Evolutionary conservation across 2,329 filamentous ascomycete genomes (phyloP).

Genomic region (Tolypocladium endophyticum): DNA sequence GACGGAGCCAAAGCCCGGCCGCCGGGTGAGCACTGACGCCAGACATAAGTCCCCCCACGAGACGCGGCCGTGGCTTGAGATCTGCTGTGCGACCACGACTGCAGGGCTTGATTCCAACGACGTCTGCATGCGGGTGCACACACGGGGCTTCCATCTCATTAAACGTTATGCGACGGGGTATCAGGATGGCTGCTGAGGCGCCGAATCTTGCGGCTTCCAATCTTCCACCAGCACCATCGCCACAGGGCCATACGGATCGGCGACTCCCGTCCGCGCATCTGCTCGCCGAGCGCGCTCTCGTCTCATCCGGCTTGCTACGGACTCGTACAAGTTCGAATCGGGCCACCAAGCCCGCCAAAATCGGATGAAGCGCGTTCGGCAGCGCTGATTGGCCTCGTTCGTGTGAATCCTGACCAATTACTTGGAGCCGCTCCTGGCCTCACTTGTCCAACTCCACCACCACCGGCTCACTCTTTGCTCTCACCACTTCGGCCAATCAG

Average conservation of each 20-base stretch:
- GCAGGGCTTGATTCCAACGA: neutral
- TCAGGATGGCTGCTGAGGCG: neutral
- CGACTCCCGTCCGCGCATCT: neutral
- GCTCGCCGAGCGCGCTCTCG: neutral
- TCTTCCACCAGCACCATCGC: neutral
- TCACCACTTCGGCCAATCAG: conserved; percentile 17
- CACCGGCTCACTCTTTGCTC: conserved; percentile 6
- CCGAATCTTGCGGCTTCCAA: neutral
- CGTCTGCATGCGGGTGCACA: neutral
- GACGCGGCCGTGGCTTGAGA: neutral
- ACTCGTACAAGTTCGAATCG: neutral
- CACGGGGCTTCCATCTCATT: neutral
- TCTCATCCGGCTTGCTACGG: neutral
- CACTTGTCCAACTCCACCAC: conserved; percentile 9
- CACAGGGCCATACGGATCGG: neutral
- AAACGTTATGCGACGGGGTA: neutral
- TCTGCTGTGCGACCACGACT: neutral
- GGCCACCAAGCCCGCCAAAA: neutral
- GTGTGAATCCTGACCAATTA: neutral
- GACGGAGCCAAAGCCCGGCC: neutral
- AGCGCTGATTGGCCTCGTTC: neutral
- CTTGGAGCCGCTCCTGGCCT: neutral
- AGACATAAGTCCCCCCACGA: conserved; percentile 1
- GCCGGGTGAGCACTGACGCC: conserved; percentile 3
- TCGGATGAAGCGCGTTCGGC: neutral